Base-by-base conservation (phyloP, 257 asterid species). In the Solanum bukasovii region DNA sequence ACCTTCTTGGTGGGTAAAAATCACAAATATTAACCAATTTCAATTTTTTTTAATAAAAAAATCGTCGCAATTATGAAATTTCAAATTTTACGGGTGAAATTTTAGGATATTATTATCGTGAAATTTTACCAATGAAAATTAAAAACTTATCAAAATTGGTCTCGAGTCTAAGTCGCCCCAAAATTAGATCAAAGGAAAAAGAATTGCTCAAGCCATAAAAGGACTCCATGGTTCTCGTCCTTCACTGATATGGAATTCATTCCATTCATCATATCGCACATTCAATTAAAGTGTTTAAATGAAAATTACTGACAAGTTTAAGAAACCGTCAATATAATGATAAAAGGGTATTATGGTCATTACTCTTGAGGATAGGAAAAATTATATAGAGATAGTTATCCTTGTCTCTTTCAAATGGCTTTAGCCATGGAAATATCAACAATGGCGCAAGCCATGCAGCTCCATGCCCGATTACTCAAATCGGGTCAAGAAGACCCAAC, bases 401-500 rank as follows among this genome's bases (percentile, higher is more conserved):
- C 61, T 52, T 3, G 14, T 9, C 7, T 3, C 37, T 20, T 18
- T 9, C 21, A 23, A n/a, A 13, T 77, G 84, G 59, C 61, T 23
- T 78, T 25, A 7, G n/a, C 68, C 75, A 89, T 89, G 90, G 92
- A 89, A 44, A 84, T 90, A 65, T 83, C 83, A 38, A 87, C 88
- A 25, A 84, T 88, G 90, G 35, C 77, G 23, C 88, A 88, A 75
- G 90, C 89, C 27, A 84, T 88, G 88, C 92, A 90, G 65, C 90
- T 90, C 59, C 92, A 90, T 83, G 92, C 88, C 87, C 90, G 85
- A 7, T 3, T 88, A 21, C 84, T 90, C 87, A 88, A 88, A 67
- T 79, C 85, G 6, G 87, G 88, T 25, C 67, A n/a, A 18, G 37
- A 88, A 40, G 56, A 46, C 20, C 70, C 37, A 63, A 37, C 34